These are phyloP conservation scores for Lophiostoma macrostomum DNA, from an alignment of 495 filamentous ascomycete genomes.

Conservation along the genomic window DNA sequence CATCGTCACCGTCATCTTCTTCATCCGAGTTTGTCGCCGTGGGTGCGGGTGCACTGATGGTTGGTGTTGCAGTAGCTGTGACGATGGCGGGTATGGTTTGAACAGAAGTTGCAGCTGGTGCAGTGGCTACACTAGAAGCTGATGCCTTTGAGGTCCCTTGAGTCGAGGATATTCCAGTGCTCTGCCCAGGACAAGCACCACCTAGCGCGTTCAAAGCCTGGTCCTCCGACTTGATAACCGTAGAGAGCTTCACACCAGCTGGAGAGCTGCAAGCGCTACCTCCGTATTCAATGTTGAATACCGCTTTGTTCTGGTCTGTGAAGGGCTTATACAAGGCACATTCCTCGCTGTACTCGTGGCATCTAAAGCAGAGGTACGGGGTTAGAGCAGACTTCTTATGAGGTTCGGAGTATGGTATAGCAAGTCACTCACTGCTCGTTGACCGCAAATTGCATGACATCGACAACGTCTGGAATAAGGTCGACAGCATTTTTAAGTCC, in stretches of 20 bases:
- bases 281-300: constrained; percentile 69
- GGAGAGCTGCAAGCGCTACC: constrained; percentile 2
- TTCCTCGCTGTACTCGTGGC: constrained; percentile 53
- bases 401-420: no score
- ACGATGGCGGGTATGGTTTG: no score
- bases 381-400: no score
- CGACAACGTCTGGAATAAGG: constrained; percentile 56
- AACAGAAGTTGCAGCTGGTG: no score
- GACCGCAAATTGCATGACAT: constrained; percentile 61
- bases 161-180: no score
- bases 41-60: no score
- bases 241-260: constrained; percentile 20
- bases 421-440: constrained; percentile 80
- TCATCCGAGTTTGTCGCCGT: no score
- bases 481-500: constrained; percentile 64
- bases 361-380: no score
- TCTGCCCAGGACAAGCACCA: constrained; percentile 16
- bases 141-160: no score
- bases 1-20: no score
- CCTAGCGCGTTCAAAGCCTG: constrained; percentile 16
- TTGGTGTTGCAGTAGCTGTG: no score
- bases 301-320: constrained; percentile 56
- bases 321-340: constrained; percentile 57
- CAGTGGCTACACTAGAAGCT: no score
- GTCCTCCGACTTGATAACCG: constrained; percentile 14